A percentile compares a stretch with the other conserved stretches of the same genome.
These are phyloP conservation scores for Coelastrella sp. DNA, from an alignment of 139 green algal species.

Conservation along the genomic window DNA sequence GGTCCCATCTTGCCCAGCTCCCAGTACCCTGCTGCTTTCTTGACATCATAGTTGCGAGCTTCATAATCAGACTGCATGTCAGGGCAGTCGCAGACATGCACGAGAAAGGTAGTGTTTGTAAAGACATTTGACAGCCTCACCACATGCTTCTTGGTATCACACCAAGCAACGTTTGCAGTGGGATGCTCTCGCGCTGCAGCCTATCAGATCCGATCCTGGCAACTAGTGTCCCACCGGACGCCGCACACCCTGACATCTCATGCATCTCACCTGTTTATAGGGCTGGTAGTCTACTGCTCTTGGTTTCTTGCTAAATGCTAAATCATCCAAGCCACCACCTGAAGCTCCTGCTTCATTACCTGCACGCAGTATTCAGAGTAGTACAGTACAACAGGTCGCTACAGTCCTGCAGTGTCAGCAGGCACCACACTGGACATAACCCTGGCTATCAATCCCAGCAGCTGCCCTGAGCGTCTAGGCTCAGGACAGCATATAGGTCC, in stretches of 20 bases:
- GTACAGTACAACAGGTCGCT: too few relatives aligned
- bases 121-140: not conserved
- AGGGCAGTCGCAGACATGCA: not conserved
- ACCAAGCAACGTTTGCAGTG: too few relatives aligned
- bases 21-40: constrained; percentile 74
- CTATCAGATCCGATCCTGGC: too few relatives aligned
- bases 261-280: constrained; percentile 54
- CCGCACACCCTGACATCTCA: not conserved
- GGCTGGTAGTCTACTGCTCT: constrained; percentile 60
- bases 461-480: too few relatives aligned
- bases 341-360: not conserved
- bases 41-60: constrained; percentile 73
- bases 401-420: too few relatives aligned
- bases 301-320: constrained; percentile 67
- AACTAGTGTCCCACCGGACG: too few relatives aligned
- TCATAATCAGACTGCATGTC: constrained; percentile 65
- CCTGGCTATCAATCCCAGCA: too few relatives aligned
- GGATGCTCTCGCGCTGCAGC: too few relatives aligned
- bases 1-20: constrained; percentile 80
- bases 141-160: too few relatives aligned
- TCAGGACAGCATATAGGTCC: too few relatives aligned
- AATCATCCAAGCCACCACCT: constrained; percentile 39
- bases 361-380: not conserved
- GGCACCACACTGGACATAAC: too few relatives aligned
- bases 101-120: not conserved